Conservation (phyloP, 768 basidiomycete genomes). For the Tulasnella sp. region DNA sequence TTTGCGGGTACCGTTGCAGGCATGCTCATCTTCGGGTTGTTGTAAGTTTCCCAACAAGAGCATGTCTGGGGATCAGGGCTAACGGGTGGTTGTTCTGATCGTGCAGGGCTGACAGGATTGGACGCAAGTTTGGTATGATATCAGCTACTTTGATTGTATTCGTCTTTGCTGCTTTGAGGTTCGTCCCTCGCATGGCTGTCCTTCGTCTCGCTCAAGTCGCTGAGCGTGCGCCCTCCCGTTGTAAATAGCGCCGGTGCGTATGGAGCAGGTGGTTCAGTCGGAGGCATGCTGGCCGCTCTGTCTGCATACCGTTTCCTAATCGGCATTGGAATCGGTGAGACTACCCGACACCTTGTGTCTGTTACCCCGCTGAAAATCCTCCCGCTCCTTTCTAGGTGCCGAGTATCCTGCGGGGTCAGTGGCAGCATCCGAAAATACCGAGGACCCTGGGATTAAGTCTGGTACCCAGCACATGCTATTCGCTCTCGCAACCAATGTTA, state of each 20-base stretch:
- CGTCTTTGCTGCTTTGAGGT: slow-evolving; percentile 65
- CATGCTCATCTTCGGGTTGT: slow-evolving; percentile 62
- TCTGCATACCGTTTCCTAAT: slow-evolving; percentile 81
- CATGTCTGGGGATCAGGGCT: neutral
- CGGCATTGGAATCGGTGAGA: slow-evolving; percentile 72
- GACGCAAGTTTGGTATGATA: slow-evolving; percentile 88
- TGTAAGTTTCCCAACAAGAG: slow-evolving; percentile 23
- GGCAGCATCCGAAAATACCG: slow-evolving; percentile 84
- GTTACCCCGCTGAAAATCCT: slow-evolving; percentile 46
- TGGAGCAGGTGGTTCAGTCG: slow-evolving; percentile 67
- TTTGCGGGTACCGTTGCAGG: slow-evolving; percentile 88
- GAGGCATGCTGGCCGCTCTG: slow-evolving; percentile 72
- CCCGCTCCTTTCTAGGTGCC: slow-evolving; percentile 30
- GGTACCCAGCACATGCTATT: slow-evolving; percentile 83
- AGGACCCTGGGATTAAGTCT: slow-evolving; percentile 72
- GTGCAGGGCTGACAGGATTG: slow-evolving; percentile 58
- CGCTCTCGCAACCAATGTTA: slow-evolving; percentile 78
- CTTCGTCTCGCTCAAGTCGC: no score
- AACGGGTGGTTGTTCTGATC: neutral
- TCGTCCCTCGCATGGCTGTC: neutral
- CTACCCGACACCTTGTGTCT: neutral
- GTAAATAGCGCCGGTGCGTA: slow-evolving; percentile 64
- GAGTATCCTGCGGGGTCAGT: slow-evolving; percentile 84
- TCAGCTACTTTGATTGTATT: slow-evolving; percentile 76
- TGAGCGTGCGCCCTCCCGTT: no score